Evolutionary conservation across 768 basidiomycete genomes (phyloP).

Genomic region (Suillus alpinus): DNA sequence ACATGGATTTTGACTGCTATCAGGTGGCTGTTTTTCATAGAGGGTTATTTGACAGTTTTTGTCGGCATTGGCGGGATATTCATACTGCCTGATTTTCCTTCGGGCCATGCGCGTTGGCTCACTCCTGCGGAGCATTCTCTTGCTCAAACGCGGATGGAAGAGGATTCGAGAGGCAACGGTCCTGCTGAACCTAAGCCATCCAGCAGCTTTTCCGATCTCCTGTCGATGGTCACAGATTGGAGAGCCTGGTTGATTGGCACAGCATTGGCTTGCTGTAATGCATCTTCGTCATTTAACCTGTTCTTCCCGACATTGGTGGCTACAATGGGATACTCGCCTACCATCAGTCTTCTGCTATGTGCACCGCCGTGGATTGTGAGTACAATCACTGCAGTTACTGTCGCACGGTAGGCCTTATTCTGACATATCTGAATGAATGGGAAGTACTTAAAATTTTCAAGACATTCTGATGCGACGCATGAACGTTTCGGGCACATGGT

Average conservation of each 20-base stretch:
- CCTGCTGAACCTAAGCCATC: constrained; percentile 39
- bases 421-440: background rate
- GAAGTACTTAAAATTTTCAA: constrained; percentile 14
- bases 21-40: constrained; percentile 69
- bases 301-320: constrained; percentile 73
- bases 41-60: constrained; percentile 53
- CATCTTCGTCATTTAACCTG: constrained; percentile 67
- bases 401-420: background rate
- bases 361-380: constrained; percentile 59
- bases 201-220: constrained; percentile 41
- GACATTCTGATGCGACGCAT: constrained; percentile 64
- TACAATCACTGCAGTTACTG: constrained; percentile 27
- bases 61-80: constrained; percentile 50
- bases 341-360: constrained; percentile 64
- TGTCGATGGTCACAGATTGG: constrained; percentile 63
- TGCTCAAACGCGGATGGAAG: constrained; percentile 54
- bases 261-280: constrained; percentile 46
- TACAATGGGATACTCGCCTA: constrained; percentile 61
- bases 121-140: constrained; percentile 49
- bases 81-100: constrained; percentile 70
- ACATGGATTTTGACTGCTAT: background rate
- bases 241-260: constrained; percentile 76
- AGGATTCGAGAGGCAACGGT: constrained; percentile 52
- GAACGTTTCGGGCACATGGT: constrained; percentile 72
- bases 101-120: constrained; percentile 53